These are phyloP conservation scores for Sclerotinia minor DNA, from an alignment of 2,329 filamentous ascomycete genomes.

Conservation along the genomic window DNA sequence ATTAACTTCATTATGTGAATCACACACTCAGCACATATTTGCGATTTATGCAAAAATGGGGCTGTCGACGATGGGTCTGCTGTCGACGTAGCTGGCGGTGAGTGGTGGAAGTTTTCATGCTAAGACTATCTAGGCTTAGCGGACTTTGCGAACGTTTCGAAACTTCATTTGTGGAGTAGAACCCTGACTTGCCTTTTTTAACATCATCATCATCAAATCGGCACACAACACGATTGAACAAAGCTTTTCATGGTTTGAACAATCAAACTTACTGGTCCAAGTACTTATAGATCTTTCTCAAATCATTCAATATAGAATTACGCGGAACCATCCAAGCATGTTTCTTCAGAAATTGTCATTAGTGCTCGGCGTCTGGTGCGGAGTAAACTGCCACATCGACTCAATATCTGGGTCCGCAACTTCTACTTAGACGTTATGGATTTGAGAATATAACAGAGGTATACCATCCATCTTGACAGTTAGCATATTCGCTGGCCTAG, in stretches of 20 bases:
- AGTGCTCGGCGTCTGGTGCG: background rate
- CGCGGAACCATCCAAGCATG: background rate
- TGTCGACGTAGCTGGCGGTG: slow-evolving; percentile 23
- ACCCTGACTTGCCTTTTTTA: background rate
- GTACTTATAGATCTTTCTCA: background rate
- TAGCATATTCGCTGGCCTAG: background rate
- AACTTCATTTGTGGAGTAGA: background rate
- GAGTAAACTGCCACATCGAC: background rate
- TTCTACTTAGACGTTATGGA: background rate
- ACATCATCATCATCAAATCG: background rate
- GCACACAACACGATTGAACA: slow-evolving; percentile 14
- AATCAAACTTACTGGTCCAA: background rate
- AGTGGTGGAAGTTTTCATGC: background rate
- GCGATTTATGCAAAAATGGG: slow-evolving; percentile 16
- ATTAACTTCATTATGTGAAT: slow-evolving; percentile 7
- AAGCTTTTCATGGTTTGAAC: background rate
- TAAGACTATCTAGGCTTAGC: slow-evolving; percentile 7
- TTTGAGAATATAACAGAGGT: background rate
- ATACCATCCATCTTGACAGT: background rate
- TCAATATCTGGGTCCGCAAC: too few species aligned
- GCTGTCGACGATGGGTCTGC: slow-evolving; percentile 3
- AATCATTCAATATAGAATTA: background rate
- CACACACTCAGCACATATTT: background rate
- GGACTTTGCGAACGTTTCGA: background rate
- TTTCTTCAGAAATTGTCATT: background rate